phyloP scores from a whole-genome alignment of 306 rosid genomes.

The Quercus cerris region DNA sequence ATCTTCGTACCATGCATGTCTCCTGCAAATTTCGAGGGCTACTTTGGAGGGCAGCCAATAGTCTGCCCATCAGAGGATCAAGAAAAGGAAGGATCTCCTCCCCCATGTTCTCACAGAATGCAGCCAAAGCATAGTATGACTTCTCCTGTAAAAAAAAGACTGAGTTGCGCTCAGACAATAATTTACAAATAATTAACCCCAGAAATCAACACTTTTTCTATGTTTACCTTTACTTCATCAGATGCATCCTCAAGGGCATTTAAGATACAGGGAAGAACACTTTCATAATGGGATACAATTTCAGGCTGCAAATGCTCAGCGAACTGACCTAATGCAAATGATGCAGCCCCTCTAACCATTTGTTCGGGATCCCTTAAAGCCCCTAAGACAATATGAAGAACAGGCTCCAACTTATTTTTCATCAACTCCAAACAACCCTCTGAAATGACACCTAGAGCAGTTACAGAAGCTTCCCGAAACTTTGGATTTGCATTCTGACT shows the following conservation, averaged over 20 bases:
- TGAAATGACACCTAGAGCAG: conserved; percentile 88
- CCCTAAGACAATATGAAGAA: conserved; percentile 87
- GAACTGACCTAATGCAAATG: conserved; percentile 97
- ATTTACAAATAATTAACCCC: conserved; percentile 14
- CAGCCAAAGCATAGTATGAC: conserved; percentile 98
- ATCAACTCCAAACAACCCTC: conserved; percentile 93
- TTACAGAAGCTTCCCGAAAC: conserved; percentile 95
- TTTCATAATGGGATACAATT: conserved; percentile 88
- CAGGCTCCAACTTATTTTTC: conserved; percentile 82
- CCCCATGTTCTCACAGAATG: conserved; percentile 98
- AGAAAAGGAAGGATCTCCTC: conserved; percentile 94
- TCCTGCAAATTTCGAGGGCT: conserved; percentile 87
- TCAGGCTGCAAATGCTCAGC: conserved; percentile 97
- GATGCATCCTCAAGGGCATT: conserved; percentile 90
- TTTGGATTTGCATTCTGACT: conserved; percentile 88
- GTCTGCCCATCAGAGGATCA: conserved; percentile 88
- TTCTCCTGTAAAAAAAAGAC: conserved; percentile 65
- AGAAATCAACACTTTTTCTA: conserved; percentile 19
- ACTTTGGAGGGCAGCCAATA: conserved; percentile 78
- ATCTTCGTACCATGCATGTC: conserved; percentile 87
- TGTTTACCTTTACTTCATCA: conserved; percentile 90
- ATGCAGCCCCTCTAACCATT: conserved; percentile 97
- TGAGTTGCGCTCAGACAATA: conserved; percentile 20
- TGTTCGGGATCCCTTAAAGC: conserved; percentile 96
- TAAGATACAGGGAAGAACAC: conserved; percentile 96